phyloP scores from a whole-genome alignment of 176 grass and related monocot species.

The Neostapfia colusana region DNA sequence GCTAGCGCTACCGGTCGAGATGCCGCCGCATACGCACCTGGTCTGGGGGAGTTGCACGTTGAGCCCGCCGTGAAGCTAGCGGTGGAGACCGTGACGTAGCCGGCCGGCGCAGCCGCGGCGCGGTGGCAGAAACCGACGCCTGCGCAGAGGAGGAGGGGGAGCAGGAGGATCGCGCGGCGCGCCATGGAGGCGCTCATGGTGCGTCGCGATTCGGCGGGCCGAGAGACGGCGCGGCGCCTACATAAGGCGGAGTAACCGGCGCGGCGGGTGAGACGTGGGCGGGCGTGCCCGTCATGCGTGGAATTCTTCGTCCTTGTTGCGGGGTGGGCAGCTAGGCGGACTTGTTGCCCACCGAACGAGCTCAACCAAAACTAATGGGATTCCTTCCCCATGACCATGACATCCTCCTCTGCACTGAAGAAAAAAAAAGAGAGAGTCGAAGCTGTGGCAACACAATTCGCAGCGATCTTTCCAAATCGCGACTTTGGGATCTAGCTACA shows the following conservation, averaged over 20 bases:
- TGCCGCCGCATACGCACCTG: constrained; percentile 1
- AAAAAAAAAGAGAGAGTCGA: no score
- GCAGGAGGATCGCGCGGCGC: constrained; percentile 6
- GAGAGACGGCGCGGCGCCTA: constrained; percentile 31
- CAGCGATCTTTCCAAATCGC: no score
- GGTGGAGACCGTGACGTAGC: constrained; percentile 43
- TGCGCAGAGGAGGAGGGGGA: constrained; percentile 15
- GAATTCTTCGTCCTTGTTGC: neutral
- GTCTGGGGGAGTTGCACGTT: constrained; percentile 16
- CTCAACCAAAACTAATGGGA: no score
- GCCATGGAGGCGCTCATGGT: constrained; percentile 27
- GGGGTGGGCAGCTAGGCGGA: neutral
- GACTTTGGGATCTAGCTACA: no score
- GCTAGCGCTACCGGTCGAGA: neutral
- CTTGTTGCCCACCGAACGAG: neutral
- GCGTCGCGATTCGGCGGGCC: neutral
- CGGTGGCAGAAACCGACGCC: constrained; percentile 17
- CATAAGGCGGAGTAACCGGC: constrained; percentile 18
- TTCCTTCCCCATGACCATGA: no score
- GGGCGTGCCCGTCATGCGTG: neutral
- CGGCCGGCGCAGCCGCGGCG: neutral
- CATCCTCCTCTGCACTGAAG: no score
- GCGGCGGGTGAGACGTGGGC: neutral
- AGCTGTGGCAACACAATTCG: no score
- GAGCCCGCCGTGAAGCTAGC: constrained; percentile 24